These are phyloP conservation scores for Ligustrum vulgare DNA, from an alignment of 257 asterid genomes.

Conservation along the genomic window DNA sequence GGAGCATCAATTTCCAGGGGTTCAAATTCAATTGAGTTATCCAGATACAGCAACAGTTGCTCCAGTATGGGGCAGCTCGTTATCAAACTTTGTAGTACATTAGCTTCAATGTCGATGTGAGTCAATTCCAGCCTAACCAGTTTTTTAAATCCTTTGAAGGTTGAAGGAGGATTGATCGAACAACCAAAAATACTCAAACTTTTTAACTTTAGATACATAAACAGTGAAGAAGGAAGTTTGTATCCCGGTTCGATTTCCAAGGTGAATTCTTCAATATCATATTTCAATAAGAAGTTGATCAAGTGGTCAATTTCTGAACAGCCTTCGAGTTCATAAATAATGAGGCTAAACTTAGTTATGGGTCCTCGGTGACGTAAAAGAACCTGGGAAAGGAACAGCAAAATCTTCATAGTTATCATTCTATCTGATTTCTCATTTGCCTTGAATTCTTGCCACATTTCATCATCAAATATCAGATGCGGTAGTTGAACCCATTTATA, in stretches of 20 bases:
- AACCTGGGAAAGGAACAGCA: neutral
- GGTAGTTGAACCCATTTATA: too few relatives aligned
- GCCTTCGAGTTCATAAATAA: neutral
- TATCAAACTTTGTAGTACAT: neutral
- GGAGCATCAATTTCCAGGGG: conserved; percentile 12
- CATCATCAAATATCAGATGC: too few relatives aligned
- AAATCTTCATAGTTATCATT: too few relatives aligned
- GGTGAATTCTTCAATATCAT: neutral
- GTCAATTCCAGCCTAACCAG: neutral
- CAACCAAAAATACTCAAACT: neutral
- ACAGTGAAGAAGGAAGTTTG: too few relatives aligned
- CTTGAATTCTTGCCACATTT: too few relatives aligned
- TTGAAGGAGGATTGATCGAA: neutral
- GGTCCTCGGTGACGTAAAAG: conserved; percentile 19
- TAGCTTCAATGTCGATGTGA: neutral
- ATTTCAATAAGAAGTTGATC: neutral
- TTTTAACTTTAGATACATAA: neutral
- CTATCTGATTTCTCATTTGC: too few relatives aligned
- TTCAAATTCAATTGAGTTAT: neutral
- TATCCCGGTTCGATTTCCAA: neutral
- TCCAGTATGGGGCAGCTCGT: conserved; percentile 2
- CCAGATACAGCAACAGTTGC: neutral
- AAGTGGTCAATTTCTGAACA: conserved; percentile 6
- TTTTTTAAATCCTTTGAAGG: neutral
- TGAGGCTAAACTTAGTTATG: neutral